These are phyloP conservation scores for Platanthera guangdongensis DNA, from an alignment of 106 monocot genomes.

Conservation along the genomic window DNA sequence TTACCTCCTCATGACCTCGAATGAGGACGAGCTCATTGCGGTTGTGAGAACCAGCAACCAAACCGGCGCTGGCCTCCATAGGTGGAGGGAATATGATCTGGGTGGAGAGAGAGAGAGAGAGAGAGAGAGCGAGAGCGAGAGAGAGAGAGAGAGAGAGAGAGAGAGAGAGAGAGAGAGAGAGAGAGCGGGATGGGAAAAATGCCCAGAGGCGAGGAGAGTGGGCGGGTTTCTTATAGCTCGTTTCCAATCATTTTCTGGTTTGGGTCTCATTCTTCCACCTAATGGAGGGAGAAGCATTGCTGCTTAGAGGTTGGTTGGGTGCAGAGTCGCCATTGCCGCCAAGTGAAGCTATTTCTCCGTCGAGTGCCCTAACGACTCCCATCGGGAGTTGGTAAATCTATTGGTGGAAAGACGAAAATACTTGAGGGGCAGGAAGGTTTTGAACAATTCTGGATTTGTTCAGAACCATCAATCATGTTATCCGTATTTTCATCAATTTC, in stretches of 20 bases:
- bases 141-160: slow-evolving; percentile 1
- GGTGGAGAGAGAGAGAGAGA: neutral
- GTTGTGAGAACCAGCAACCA: slow-evolving; percentile 93
- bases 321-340: slow-evolving; percentile 82
- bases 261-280: slow-evolving; percentile 30
- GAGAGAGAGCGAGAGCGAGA: neutral
- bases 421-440: too few species aligned
- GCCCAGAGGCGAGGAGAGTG: neutral
- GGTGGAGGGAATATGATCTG: neutral
- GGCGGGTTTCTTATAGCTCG: neutral
- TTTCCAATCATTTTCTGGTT: neutral
- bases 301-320: slow-evolving; percentile 35
- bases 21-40: slow-evolving; percentile 95
- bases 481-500: too few species aligned
- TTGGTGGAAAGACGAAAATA: too few species aligned
- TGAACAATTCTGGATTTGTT: too few species aligned
- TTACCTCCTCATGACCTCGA: slow-evolving; percentile 88
- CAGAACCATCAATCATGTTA: too few species aligned
- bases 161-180: neutral
- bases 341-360: slow-evolving; percentile 40
- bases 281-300: slow-evolving; percentile 12
- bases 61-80: slow-evolving; percentile 89
- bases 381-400: neutral
- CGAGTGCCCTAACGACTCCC: neutral
- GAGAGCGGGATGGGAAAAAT: neutral